Evolutionary conservation across 2,329 filamentous ascomycete species (phyloP), one percentile per base, ranked within the genome.

Genomic region (Paraphoma chrysanthemicola): DNA sequence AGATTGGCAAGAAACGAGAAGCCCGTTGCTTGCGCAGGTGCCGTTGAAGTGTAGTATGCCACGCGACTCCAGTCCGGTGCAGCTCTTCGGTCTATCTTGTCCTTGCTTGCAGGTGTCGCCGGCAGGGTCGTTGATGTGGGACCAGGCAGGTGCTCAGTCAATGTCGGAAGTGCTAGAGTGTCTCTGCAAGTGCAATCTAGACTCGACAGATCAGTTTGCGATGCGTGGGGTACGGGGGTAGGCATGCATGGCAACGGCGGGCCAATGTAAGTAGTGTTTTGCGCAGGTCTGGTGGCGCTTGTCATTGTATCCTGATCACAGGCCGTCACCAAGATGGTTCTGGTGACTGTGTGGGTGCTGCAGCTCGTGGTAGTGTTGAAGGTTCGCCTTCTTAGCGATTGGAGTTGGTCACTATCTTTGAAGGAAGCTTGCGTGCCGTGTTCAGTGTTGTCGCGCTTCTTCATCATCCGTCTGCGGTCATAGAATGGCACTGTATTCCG

Each of bases 1-100:
- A 80, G 70, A 66, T 87, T 83, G 63, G 86, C 86, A 36, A 88
- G 73, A 75, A 88, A 88, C 30, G 81, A 81, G 23, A 88, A 69
- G 12, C 85, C 85, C 18, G 85, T 79, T 17, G 81, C 76, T 53
- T 75, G 77, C 18, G 69, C 68, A 18, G 72, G 68, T 11, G 66
- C 63, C 50, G 67, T 68, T 7, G 82, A 77, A 50, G 80, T 72
- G 62, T 85, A 85, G 66, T 81, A 83, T 28, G 79, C 79, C 49
- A 81, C 76, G 38, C 82, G 78, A 44, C 65, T 70, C 76, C 81
- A 85, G 17, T 73, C 69, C 36, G 59, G 59, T 41, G 54, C 61
- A 49, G 61, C 60, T 44, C 52, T 58, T 48, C 9, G 49, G 4
- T 53, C 18, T 5, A 38, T n/a, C 8, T 31, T 28, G 14, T 47